Evolutionary conservation across 1,284 basidiomycete species (phyloP).

Genomic region (Naganishia liquefaciens): DNA sequence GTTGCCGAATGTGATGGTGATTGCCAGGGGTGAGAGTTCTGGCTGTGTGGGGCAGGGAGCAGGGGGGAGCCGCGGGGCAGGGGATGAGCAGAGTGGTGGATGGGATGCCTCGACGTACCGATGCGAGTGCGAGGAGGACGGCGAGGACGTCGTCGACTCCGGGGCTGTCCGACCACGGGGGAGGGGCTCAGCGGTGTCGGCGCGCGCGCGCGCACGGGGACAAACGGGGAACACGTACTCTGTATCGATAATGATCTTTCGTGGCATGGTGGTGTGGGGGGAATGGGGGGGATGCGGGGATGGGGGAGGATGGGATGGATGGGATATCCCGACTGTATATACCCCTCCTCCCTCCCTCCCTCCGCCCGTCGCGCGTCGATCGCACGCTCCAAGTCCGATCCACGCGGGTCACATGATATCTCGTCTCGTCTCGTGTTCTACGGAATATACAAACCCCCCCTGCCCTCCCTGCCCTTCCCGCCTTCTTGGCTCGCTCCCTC

Average conservation of each 20-base stretch:
- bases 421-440: too few species aligned
- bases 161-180: conserved; percentile 39
- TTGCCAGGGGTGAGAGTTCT: conserved; percentile 66
- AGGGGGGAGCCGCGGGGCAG: conserved; percentile 32
- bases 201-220: not conserved
- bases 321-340: too few species aligned
- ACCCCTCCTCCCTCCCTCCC: too few species aligned
- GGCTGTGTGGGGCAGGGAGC: conserved; percentile 49
- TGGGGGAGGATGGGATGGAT: not conserved
- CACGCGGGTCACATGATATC: too few species aligned
- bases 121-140: conserved; percentile 53
- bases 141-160: conserved; percentile 90
- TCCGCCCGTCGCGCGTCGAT: too few species aligned
- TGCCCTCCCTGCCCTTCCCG: too few species aligned
- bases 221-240: conserved; percentile 39
- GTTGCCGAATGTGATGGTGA: conserved; percentile 76
- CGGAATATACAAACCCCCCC: too few species aligned
- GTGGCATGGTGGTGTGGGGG: conserved; percentile 24
- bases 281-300: not conserved
- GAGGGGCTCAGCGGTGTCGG: too few species aligned
- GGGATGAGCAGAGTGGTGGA: conserved; percentile 28
- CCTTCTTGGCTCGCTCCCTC: too few species aligned
- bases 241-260: conserved; percentile 52
- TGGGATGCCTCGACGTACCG: too few species aligned
- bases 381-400: not conserved